phyloP scores from a whole-genome alignment of 2,329 filamentous ascomycete species.

The Biscogniauxia sp. region DNA sequence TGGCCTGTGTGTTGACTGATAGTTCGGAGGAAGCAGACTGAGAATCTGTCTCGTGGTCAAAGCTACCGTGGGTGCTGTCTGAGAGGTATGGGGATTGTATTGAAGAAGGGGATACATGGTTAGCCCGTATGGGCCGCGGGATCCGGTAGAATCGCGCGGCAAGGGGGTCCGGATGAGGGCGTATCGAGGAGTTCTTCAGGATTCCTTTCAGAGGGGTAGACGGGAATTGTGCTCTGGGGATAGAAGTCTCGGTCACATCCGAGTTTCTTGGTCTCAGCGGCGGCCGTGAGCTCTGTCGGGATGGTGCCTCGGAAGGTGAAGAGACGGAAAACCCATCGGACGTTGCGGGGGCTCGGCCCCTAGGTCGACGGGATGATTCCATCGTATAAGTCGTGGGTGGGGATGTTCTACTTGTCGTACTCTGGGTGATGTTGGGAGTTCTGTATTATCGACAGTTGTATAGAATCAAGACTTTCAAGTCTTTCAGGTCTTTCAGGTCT shows the following conservation, averaged over 20 bases:
- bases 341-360: constrained; percentile 23
- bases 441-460: constrained; percentile 15
- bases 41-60: constrained; percentile 36
- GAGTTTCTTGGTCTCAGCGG: constrained; percentile 19
- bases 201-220: constrained; percentile 27
- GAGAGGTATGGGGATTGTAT: constrained; percentile 29
- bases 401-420: constrained; percentile 23
- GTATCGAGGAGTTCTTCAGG: constrained; percentile 26
- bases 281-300: constrained; percentile 18
- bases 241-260: constrained; percentile 26
- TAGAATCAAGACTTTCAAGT: constrained; percentile 15
- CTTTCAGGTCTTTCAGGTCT: constrained; percentile 14
- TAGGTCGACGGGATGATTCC: constrained; percentile 22
- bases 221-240: constrained; percentile 19
- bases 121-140: constrained; percentile 15
- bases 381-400: constrained; percentile 14
- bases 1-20: constrained; percentile 38
- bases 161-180: constrained; percentile 24
- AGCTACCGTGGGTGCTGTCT: constrained; percentile 27
- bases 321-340: constrained; percentile 28
- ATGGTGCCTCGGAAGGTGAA: constrained; percentile 15
- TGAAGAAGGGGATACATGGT: constrained; percentile 13
- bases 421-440: constrained; percentile 22
- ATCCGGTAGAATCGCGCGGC: constrained; percentile 32
- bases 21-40: constrained; percentile 37